A percentile compares a stretch with the other conserved stretches of the same genome.
These are phyloP conservation scores for Phytophthora pistaciae DNA, from an alignment of 352 stramenopile genomes.

Conservation along the genomic window DNA sequence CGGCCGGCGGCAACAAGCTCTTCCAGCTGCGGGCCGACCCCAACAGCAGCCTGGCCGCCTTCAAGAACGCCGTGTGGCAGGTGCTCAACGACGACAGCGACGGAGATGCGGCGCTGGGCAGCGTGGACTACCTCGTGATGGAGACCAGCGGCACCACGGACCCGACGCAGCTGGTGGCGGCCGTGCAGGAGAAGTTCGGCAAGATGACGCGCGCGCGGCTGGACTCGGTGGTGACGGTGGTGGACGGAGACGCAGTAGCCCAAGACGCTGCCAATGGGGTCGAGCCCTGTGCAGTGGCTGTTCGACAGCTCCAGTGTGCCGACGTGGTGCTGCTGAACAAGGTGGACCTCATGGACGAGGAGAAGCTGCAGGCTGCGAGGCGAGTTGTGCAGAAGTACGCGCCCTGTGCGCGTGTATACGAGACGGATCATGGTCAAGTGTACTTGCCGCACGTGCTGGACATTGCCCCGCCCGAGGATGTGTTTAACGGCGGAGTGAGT, in stretches of 20 bases:
- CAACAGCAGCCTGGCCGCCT: conserved; percentile 43
- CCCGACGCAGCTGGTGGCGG: conserved; percentile 68
- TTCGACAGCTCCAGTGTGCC: conserved; percentile 71
- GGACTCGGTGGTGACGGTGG: conserved; percentile 80
- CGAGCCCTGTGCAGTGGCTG: conserved; percentile 51
- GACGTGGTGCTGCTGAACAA: conserved; percentile 90
- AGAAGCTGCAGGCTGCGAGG: conserved; percentile 32
- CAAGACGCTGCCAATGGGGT: conserved; percentile 41
- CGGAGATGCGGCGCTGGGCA: conserved; percentile 35
- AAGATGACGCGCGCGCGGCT: conserved; percentile 83
- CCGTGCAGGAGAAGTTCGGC: conserved; percentile 79
- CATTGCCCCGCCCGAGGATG: conserved; percentile 62
- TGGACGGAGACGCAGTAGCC: conserved; percentile 77
- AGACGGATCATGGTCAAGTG: conserved; percentile 67
- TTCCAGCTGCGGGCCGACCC: conserved; percentile 40
- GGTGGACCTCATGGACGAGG: conserved; percentile 67
- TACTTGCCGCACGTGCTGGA: conserved; percentile 83
- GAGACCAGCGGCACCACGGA: conserved; percentile 84
- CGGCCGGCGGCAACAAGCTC: conserved; percentile 35
- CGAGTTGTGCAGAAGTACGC: conserved; percentile 52
- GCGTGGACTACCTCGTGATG: conserved; percentile 84
- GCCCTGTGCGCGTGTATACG: conserved; percentile 68
- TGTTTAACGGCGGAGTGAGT: conserved; percentile 59
- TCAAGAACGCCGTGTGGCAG: conserved; percentile 83
- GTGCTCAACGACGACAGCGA: conserved; percentile 39